A percentile compares a stretch with the other conserved stretches of the same genome.
Evolutionary conservation across 1,284 basidiomycete genomes (phyloP).

Genomic region (Tylopilus sp.): DNA sequence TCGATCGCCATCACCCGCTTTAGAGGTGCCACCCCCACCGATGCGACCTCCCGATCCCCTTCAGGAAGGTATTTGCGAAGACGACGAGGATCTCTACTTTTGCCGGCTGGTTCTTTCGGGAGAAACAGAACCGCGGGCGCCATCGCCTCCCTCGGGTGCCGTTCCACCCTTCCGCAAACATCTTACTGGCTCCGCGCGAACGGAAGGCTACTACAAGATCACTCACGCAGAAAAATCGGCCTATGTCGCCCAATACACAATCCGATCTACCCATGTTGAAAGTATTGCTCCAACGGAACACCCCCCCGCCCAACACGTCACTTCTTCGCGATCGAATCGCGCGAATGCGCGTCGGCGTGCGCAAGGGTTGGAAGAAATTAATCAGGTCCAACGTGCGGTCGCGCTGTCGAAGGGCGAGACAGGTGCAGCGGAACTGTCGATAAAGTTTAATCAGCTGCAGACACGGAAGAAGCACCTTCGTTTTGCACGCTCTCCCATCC

Average conservation of each 20-base stretch:
- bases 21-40: slow-evolving; percentile 38
- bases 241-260: slow-evolving; percentile 77
- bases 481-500: slow-evolving; percentile 94
- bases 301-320: slow-evolving; percentile 53
- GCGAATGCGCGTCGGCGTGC: slow-evolving; percentile 91
- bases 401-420: slow-evolving; percentile 70
- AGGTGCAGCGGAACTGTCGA: slow-evolving; percentile 57
- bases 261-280: slow-evolving; percentile 44
- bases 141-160: slow-evolving; percentile 31
- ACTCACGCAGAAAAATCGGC: slow-evolving; percentile 87
- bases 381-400: slow-evolving; percentile 72
- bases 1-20: slow-evolving; percentile 43
- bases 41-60: slow-evolving; percentile 55
- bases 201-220: slow-evolving; percentile 94
- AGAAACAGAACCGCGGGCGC: slow-evolving; percentile 25
- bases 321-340: slow-evolving; percentile 85
- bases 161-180: slow-evolving; percentile 60
- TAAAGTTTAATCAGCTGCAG: slow-evolving; percentile 98
- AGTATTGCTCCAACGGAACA: slow-evolving; percentile 39
- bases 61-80: slow-evolving; percentile 61
- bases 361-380: slow-evolving; percentile 93
- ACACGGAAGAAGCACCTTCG: slow-evolving; percentile 97
- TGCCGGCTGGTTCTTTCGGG: slow-evolving; percentile 59
- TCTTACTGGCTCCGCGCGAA: slow-evolving; percentile 77
- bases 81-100: slow-evolving; percentile 92